Evolutionary conservation across 805 yeast species (phyloP), one percentile per base, ranked within the genome.

Genomic region (Teunomyces atbi): DNA sequence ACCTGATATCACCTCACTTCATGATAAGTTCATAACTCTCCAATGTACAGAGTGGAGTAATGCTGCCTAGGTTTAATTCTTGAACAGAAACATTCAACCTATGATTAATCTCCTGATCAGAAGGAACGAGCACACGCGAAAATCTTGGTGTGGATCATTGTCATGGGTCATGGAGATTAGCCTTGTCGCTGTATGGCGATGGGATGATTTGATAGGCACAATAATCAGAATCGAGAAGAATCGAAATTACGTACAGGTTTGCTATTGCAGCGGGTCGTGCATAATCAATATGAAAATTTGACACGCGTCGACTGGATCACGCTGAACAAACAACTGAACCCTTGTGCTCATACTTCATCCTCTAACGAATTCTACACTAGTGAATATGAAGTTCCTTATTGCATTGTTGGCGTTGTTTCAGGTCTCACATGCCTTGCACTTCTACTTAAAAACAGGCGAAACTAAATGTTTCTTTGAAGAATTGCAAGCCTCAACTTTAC

Each of bases 401-500:
- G 42, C 49, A 19, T 38, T 52, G 42, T 40, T 51, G 35, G 47
- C 49, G n/a, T 28, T 52, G 37, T 27, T 44, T 21, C 52, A 50
- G 27, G 32, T 45, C 20, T 40, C 54, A 54, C 55, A 59, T 41
- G 89, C 82, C 0, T 71, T 91, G 48, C 96, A 94, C 65, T 83
- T 89, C 64, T 91, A 89, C 64, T 71, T 89, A 44, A 80, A 80
- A 10, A 84, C 91, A 1, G 90, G 84, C 27, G 86, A 86, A 53
- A 77, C 82, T 37, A 81, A 82, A 55, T 94, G 98, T 67, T 92
- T 92, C 64, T 85, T 70, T 58, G 94, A 91, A 61, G 95, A 86
- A 50, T 73, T 92, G 49, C 82, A 88, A 13, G 74, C 77, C 52
- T 86, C 83, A 55, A 81, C 95, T n/a, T 76, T 92, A 47, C 85